Percentiles rank a stretch among this genome's conserved stretches.
Evolutionary conservation across 2,329 filamentous ascomycete species (phyloP).

Genomic region (Aspergillus quadrilineatus): DNA sequence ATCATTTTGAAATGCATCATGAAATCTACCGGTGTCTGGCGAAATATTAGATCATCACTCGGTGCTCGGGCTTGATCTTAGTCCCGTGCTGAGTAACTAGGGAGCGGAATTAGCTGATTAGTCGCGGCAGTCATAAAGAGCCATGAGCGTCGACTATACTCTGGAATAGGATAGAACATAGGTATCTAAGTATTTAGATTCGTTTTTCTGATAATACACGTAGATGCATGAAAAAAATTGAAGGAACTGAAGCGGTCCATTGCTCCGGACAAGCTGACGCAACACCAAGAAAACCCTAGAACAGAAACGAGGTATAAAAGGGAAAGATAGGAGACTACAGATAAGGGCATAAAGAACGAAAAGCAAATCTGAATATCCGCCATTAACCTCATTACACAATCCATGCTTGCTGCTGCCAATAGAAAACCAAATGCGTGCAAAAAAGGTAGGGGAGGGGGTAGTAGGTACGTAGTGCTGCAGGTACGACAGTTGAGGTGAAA

Average conservation of each 20-base stretch:
- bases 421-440: constrained; percentile 13
- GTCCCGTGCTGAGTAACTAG: background rate
- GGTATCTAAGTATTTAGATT: background rate
- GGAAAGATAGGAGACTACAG: constrained; percentile 2
- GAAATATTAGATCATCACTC: background rate
- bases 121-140: background rate
- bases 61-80: background rate
- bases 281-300: constrained; percentile 8
- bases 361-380: constrained; percentile 12
- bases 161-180: background rate
- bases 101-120: background rate
- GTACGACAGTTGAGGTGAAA: constrained; percentile 4
- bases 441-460: constrained; percentile 1
- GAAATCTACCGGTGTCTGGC: background rate
- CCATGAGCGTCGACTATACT: background rate
- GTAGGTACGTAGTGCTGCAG: background rate
- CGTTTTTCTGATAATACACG: constrained; percentile 3
- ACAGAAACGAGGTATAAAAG: constrained; percentile 10
- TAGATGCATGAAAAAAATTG: constrained; percentile 1
- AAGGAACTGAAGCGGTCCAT: background rate
- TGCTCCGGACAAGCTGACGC: constrained; percentile 1
- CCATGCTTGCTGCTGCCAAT: constrained; percentile 17
- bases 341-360: constrained; percentile 1
- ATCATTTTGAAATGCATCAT: background rate
- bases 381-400: constrained; percentile 21